A percentile compares a stretch with the other conserved stretches of the same genome.
phyloP scores from a whole-genome alignment of 2,329 filamentous ascomycete species.

The Stenocarpella maydis region DNA sequence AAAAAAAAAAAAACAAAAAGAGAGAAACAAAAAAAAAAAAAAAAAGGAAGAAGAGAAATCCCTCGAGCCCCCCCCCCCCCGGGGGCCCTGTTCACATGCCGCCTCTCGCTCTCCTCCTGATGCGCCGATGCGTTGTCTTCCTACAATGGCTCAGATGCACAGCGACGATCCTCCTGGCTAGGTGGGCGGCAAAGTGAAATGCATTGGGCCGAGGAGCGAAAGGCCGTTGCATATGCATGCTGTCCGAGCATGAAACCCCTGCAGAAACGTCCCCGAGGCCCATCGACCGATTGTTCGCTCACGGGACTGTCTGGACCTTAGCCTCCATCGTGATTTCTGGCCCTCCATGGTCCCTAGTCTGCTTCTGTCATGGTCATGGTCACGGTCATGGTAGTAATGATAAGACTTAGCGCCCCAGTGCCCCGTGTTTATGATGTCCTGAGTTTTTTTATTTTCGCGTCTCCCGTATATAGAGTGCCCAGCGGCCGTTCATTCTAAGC shows the following conservation, averaged over 20 bases:
- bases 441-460: neutral
- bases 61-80: neutral
- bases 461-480: constrained; percentile 16
- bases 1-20: too few relatives aligned
- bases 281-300: neutral
- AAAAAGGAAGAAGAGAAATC: too few relatives aligned
- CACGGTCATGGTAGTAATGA: too few relatives aligned
- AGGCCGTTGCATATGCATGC: neutral
- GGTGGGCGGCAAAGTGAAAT: neutral
- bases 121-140: neutral
- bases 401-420: neutral
- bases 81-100: neutral
- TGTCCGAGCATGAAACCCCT: constrained; percentile 8
- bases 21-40: too few relatives aligned
- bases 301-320: neutral
- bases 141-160: constrained; percentile 7
- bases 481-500: neutral
- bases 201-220: constrained; percentile 2
- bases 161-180: constrained; percentile 21
- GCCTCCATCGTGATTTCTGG: constrained; percentile 24
- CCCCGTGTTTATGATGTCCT: constrained; percentile 16
- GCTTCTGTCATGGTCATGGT: constrained; percentile 27
- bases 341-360: constrained; percentile 22
- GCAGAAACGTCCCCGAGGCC: neutral
- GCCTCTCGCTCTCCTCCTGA: neutral